phyloP scores from a whole-genome alignment of 164 flowering plant genomes.

The Macadamia integrifolia region DNA sequence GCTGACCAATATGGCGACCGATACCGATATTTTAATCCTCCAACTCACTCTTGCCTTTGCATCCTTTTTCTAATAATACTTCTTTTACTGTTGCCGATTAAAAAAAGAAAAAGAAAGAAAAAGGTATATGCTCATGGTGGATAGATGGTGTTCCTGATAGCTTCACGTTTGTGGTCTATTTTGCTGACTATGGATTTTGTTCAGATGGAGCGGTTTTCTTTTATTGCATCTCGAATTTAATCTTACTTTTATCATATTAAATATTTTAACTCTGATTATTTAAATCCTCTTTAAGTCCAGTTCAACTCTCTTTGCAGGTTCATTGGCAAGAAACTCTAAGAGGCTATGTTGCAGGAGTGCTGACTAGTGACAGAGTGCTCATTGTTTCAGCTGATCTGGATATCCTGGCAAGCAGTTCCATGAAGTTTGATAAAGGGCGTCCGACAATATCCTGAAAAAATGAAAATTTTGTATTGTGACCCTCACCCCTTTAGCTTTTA shows the following conservation, averaged over 20 bases:
- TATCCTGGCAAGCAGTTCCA: conserved; percentile 63
- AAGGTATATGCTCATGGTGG: no score
- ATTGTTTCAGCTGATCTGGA: conserved; percentile 85
- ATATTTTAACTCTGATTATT: background rate
- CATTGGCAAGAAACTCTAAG: conserved; percentile 98
- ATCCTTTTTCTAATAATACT: no score
- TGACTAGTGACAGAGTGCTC: conserved; percentile 84
- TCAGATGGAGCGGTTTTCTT: background rate
- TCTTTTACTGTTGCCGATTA: no score
- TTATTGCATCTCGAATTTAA: background rate
- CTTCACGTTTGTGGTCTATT: no score
- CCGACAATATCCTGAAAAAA: conserved; percentile 93
- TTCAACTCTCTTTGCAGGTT: conserved; percentile 46
- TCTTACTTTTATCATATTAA: background rate
- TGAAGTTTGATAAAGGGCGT: conserved; percentile 81
- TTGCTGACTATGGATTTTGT: no score
- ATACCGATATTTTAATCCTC: no score
- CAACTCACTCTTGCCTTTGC: no score
- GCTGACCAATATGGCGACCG: no score
- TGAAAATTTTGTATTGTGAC: background rate
- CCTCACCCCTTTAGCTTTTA: background rate
- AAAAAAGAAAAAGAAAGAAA: no score
- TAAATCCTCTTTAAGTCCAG: background rate
- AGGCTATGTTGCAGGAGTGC: conserved; percentile 89
- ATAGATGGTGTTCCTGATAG: no score